Percentiles rank a stretch among this genome's conserved stretches.
Conservation (phyloP, 2,329 filamentous ascomycete species). For the Penicillium sp. region DNA sequence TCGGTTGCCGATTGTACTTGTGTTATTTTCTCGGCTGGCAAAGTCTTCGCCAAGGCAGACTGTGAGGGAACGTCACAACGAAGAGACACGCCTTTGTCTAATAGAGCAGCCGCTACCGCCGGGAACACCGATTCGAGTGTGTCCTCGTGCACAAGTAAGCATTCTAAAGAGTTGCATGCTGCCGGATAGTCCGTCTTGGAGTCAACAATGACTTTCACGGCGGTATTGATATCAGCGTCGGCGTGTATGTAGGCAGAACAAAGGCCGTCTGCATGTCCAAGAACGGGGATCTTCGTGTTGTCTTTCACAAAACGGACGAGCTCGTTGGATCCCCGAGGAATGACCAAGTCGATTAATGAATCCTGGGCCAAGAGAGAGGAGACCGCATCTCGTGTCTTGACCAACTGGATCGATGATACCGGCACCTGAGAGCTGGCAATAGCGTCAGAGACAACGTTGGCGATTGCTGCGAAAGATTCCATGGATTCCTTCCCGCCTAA, state of each 20-base stretch:
- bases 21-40: constrained; percentile 44
- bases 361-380: constrained; percentile 83
- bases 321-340: constrained; percentile 86
- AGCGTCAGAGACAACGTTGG: constrained; percentile 74
- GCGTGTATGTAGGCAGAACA: constrained; percentile 81
- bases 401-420: constrained; percentile 83
- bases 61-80: constrained; percentile 72
- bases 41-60: constrained; percentile 53
- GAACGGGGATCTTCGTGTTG: constrained; percentile 87
- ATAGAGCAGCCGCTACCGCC: constrained; percentile 66
- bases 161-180: constrained; percentile 93
- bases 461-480: constrained; percentile 90
- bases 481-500: constrained; percentile 90
- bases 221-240: constrained; percentile 69
- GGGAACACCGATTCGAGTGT: constrained; percentile 67
- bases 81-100: constrained; percentile 73
- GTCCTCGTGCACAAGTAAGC: constrained; percentile 74
- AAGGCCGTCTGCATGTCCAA: constrained; percentile 92
- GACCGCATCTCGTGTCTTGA: constrained; percentile 87
- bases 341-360: constrained; percentile 86
- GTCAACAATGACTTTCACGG: constrained; percentile 75
- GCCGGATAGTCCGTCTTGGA: constrained; percentile 93
- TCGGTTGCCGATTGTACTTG: constrained; percentile 63
- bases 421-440: constrained; percentile 71
- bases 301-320: constrained; percentile 86